Conservation (phyloP, 805 yeast genomes). For the Candida boidinii region DNA sequence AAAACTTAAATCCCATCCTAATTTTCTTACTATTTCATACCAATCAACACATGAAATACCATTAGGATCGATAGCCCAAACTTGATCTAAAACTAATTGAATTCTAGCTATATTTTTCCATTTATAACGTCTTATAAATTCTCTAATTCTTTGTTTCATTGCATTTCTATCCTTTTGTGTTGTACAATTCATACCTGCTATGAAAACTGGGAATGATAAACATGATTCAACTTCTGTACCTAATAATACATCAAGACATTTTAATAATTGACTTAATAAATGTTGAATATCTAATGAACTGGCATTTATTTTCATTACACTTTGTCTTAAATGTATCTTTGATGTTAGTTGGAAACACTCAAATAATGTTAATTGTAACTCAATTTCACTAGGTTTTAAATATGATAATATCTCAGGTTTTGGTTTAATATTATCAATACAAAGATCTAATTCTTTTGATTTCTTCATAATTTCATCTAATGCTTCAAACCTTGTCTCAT, state of each 20-base stretch:
- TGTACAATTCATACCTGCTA: constrained; percentile 65
- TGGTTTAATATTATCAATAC: constrained; percentile 44
- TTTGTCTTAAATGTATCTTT: constrained; percentile 56
- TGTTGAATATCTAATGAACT: constrained; percentile 56
- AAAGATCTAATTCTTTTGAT: constrained; percentile 35
- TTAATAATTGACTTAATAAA: constrained; percentile 42
- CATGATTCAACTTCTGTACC: constrained; percentile 66
- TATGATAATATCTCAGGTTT: constrained; percentile 34
- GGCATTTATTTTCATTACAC: constrained; percentile 53
- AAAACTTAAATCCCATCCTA: constrained; percentile 77
- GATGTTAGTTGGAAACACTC: constrained; percentile 67
- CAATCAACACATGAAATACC: constrained; percentile 66
- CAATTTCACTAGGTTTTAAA: constrained; percentile 38
- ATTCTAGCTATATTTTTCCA: constrained; percentile 53
- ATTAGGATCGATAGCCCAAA: constrained; percentile 37
- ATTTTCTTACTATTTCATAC: constrained; percentile 53
- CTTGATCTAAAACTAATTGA: constrained; percentile 33
- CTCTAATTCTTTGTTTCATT: constrained; percentile 45
- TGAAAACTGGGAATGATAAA: constrained; percentile 67
- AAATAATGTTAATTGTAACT: constrained; percentile 60
- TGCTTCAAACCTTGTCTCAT: constrained; percentile 22
- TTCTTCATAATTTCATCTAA: constrained; percentile 25
- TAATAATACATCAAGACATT: constrained; percentile 51
- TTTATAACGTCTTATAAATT: constrained; percentile 51
- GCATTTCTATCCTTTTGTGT: constrained; percentile 40